phyloP scores from a whole-genome alignment of 2,329 filamentous ascomycete genomes.

The Verticillium klebahnii region DNA sequence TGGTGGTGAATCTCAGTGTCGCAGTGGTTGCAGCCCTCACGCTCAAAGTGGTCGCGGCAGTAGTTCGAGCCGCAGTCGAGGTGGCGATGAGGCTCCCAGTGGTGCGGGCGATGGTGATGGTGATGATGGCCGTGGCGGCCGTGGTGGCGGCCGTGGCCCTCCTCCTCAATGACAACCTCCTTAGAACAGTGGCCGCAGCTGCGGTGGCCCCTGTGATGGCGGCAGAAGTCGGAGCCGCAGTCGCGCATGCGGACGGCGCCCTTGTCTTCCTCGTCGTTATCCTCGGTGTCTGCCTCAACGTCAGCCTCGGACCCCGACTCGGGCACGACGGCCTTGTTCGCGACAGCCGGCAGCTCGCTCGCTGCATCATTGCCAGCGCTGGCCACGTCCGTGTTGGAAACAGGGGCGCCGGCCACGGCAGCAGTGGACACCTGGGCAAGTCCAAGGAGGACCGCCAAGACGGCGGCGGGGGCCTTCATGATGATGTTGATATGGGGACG shows the following conservation, averaged over 20 bases:
- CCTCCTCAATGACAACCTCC: background rate
- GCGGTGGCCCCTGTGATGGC: background rate
- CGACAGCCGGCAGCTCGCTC: background rate
- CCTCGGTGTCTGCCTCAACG: background rate
- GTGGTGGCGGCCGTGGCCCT: background rate
- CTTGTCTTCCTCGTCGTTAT: background rate
- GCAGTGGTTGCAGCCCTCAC: constrained; percentile 4
- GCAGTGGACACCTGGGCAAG: constrained; percentile 4
- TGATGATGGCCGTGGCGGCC: background rate
- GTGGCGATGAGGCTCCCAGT: background rate
- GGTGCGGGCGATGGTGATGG: background rate
- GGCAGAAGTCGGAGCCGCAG: background rate
- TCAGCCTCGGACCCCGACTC: background rate
- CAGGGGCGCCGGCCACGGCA: background rate
- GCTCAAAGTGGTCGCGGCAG: constrained; percentile 1
- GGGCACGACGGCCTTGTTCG: background rate
- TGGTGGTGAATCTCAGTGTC: background rate
- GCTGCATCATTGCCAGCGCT: background rate
- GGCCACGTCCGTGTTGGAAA: background rate
- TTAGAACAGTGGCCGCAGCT: background rate
- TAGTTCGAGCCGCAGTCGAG: background rate
- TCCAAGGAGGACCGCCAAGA: constrained; percentile 8
- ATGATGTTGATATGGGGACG: background rate
- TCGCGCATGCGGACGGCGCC: background rate
- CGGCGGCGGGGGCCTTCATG: constrained; percentile 8